Base-by-base conservation (phyloP, 2,329 filamentous ascomycete species). In the Fusarium nurragi region DNA sequence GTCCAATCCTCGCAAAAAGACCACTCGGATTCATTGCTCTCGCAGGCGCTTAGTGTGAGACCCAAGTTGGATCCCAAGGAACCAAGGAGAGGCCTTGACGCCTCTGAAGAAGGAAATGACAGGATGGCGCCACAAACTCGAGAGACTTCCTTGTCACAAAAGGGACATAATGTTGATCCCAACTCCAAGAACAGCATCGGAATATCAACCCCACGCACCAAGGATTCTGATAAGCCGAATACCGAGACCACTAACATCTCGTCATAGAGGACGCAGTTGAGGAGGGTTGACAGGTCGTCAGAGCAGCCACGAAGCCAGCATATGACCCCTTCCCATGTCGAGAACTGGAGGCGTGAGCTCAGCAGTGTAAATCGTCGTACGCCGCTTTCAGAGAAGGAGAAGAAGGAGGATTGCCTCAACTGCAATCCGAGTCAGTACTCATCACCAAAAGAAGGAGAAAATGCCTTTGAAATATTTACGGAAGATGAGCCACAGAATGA, bases 231-330 rank as follows among this genome's bases (percentile, higher is more conserved):
- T 37, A 49, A 25, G 34, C 44, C 38, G 37, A 47, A 56, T 25
- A 39, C 47, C 36, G 63, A 49, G 21, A 30, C 32, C 10, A 57
- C 56, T 10, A 40, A 51, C 38, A 53, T 70, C 37, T 68, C 67
- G 23, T 61, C 67, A 22, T 69, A 52, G 67, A 71, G 68, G 47
- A 60, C 65, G 18, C 70, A 71, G 34, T 50, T 72, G 23, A 70
- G 63, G n/a, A 72, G 66, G 34, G 60, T 71, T 12, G 63, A 64
- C 18, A 60, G 41, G 48, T 67, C 66, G 26, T 53, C 65, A 41
- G 65, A 67, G 10, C 47, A 60, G 34, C 43, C 50, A 37, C 41
- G 32, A 22, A 36, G 44, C 19, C 69, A 60, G 47, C 41, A 44
- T 13, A 12, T 50, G 22, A 68, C 57, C 32, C 55, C 61, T 37